A percentile compares a stretch with the other conserved stretches of the same genome.
These are phyloP conservation scores for Tolypocladium ophioglossoides DNA, from an alignment of 2,329 filamentous ascomycete species.

Conservation along the genomic window DNA sequence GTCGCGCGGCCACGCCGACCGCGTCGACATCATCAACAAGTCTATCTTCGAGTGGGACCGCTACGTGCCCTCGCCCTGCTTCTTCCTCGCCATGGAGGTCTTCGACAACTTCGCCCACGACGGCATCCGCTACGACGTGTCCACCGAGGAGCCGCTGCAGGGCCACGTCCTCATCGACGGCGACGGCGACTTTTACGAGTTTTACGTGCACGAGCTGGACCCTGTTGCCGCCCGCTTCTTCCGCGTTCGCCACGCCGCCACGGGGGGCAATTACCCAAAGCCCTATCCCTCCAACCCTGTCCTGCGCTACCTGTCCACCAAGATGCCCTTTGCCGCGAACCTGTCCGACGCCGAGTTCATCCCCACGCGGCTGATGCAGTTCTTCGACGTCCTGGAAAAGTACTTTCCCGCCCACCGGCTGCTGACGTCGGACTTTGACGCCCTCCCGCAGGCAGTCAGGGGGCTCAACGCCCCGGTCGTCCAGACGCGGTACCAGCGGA, in stretches of 20 bases:
- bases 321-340: constrained; percentile 62
- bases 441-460: constrained; percentile 68
- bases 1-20: constrained; percentile 65
- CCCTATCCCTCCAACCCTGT: constrained; percentile 44
- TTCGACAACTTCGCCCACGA: constrained; percentile 99
- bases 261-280: constrained; percentile 50
- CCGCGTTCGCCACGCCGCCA: constrained; percentile 71
- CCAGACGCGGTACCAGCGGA: constrained; percentile 81
- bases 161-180: constrained; percentile 78
- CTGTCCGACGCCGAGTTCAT: constrained; percentile 84
- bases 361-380: constrained; percentile 88
- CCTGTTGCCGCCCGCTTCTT: constrained; percentile 75
- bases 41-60: constrained; percentile 91
- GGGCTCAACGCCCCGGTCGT: constrained; percentile 92
- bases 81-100: constrained; percentile 95
- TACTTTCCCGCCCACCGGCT: constrained; percentile 88
- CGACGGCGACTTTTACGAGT: constrained; percentile 87
- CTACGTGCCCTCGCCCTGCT: constrained; percentile 85
- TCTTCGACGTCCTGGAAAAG: constrained; percentile 81
- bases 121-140: constrained; percentile 77
- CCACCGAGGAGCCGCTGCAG: constrained; percentile 75
- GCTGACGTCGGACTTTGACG: constrained; percentile 83
- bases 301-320: constrained; percentile 50
- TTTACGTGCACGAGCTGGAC: constrained; percentile 74
- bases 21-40: constrained; percentile 89